A percentile compares a stretch with the other conserved stretches of the same genome.
phyloP scores from a whole-genome alignment of 257 asterid species.

The Verbascum thapsus region DNA sequence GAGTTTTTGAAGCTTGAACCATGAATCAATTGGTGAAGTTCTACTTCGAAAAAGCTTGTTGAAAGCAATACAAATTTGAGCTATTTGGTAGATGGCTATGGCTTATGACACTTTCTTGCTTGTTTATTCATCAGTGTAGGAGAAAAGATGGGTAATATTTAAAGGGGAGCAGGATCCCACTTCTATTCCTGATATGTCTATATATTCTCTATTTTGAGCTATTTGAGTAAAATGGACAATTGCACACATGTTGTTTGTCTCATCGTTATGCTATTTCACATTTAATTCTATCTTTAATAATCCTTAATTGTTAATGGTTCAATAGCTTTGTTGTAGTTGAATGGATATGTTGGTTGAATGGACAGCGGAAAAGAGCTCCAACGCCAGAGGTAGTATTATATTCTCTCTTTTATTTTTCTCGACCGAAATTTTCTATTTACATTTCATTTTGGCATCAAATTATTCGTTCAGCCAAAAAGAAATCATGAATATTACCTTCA shows the following conservation, averaged over 20 bases:
- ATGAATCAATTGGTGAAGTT: too few species aligned
- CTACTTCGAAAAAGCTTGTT: constrained; percentile 17
- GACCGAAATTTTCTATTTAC: neutral
- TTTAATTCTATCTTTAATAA: constrained; percentile 22
- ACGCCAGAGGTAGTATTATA: constrained; percentile 75
- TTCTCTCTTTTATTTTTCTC: too few species aligned
- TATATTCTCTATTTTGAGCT: too few species aligned
- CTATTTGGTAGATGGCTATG: neutral
- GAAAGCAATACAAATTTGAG: constrained; percentile 10
- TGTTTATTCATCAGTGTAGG: constrained; percentile 67
- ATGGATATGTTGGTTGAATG: constrained; percentile 99
- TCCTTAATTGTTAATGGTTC: constrained; percentile 35
- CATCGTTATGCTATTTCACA: too few species aligned
- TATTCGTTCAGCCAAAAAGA: neutral
- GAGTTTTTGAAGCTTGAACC: too few species aligned
- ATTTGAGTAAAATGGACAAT: too few species aligned
- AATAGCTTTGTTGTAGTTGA: constrained; percentile 70
- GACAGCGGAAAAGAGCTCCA: constrained; percentile 83
- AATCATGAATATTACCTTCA: too few species aligned
- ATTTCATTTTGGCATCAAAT: neutral
- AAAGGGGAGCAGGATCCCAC: constrained; percentile 96
- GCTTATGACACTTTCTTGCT: constrained; percentile 10
- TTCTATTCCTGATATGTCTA: constrained; percentile 67
- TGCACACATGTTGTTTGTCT: too few species aligned
- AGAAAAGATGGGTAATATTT: constrained; percentile 83